Conservation (phyloP, 805 yeast genomes). For the Cephaloascus albidus region DNA sequence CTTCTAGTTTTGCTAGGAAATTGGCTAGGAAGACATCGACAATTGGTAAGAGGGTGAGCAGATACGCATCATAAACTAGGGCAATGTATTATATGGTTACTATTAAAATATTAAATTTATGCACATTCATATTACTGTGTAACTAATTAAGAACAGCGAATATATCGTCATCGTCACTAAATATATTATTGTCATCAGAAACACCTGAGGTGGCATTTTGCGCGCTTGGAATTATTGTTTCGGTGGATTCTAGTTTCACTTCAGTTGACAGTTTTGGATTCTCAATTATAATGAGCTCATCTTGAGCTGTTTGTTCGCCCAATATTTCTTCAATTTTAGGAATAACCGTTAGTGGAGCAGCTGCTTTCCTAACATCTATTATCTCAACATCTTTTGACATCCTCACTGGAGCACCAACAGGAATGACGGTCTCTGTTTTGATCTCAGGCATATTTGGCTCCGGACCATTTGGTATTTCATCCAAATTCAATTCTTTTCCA, state of each 20-base stretch:
- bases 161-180: background rate
- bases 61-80: background rate
- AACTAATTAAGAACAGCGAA: background rate
- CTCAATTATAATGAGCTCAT: background rate
- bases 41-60: background rate
- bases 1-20: background rate
- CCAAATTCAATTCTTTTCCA: slow-evolving; percentile 41
- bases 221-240: background rate
- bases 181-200: background rate
- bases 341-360: background rate
- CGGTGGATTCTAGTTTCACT: background rate
- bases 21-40: background rate
- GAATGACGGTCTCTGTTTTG: slow-evolving; percentile 57
- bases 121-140: background rate
- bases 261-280: background rate
- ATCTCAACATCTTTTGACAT: slow-evolving; percentile 49
- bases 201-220: background rate
- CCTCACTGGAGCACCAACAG: slow-evolving; percentile 45
- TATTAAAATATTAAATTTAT: too few species aligned
- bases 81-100: background rate
- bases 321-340: background rate
- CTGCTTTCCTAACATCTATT: slow-evolving; percentile 3
- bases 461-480: slow-evolving; percentile 57
- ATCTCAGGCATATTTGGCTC: slow-evolving; percentile 68
- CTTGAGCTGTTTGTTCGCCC: background rate